Evolutionary conservation across 2,329 filamentous ascomycete species (phyloP), one percentile per base, ranked within the genome.

Genomic region (Camillea tinctor): DNA sequence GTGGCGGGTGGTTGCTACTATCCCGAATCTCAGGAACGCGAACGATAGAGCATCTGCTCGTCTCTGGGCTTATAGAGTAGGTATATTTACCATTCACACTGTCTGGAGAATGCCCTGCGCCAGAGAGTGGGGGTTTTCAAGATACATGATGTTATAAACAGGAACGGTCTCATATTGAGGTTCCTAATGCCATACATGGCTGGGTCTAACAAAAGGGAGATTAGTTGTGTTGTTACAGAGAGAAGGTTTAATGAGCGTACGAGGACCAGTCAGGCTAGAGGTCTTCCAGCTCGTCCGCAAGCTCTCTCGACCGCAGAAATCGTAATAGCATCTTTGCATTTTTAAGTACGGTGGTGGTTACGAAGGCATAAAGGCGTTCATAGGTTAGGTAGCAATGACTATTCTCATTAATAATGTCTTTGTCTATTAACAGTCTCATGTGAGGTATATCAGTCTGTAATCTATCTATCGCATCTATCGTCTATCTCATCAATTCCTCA

Each of bases 1-100:
- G 81, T 98, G 62, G 93, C 93, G 21, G 92, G 91, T 52, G 92
- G 93, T 22, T 88, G 85, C 69, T 88, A 86, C 68, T 82, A 86
- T 56, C 81, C 84, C 44, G 80, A 84, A 65, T 67, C 62, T 48
- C 68, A 70, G 59, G 70, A 72, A 20, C 60, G 64, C n/a, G 60
- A 67, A 52, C 68, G 69, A 51, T 71, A 62, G 66, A 48, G 11
- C 9, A 19, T 52, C 26, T 11, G 2, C 26, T 30, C 3, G 9
- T 9, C 26, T 30, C 6, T 30, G 26, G 26, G 26, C 6, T 30
- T 30, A 30, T 30, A 7, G 2, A 11, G 6, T 7, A 30, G 26
- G 13, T 11, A 30, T 30, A 2, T 30, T 30, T 11, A 30, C 7
- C 26, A 30, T 30, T 30, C 5, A 44, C 6, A 7, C 36, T 44